Evolutionary conservation across 441 rosid species (phyloP).

Genomic region (Macaranga tanarius): DNA sequence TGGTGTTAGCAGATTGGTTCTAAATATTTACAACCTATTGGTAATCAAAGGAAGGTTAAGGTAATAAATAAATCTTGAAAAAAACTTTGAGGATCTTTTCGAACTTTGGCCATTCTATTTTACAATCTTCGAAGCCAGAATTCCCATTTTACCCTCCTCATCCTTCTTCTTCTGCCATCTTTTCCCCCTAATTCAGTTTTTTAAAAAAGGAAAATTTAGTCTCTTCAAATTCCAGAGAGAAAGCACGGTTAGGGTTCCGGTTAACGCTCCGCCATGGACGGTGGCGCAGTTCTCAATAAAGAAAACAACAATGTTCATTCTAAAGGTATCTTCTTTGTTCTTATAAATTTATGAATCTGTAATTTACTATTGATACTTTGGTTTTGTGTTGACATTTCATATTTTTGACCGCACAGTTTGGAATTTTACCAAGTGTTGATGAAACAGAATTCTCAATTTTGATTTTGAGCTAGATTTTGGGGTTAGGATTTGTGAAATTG

Average conservation of each 20-base stretch:
- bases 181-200: not conserved
- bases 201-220: not conserved
- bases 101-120: no score
- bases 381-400: not conserved
- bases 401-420: not conserved
- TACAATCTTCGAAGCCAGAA: not conserved
- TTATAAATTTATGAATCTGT: no score
- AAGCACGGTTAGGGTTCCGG: constrained; percentile 2
- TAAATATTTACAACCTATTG: no score
- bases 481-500: not conserved
- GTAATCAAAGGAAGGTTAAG: no score
- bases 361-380: no score
- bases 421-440: not conserved
- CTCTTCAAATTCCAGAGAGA: not conserved
- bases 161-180: not conserved
- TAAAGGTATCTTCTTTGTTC: constrained; percentile 23
- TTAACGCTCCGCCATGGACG: constrained; percentile 24
- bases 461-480: not conserved
- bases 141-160: not conserved
- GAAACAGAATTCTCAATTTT: not conserved
- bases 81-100: no score
- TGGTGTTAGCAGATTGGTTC: no score
- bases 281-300: not conserved
- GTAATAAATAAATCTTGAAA: no score
- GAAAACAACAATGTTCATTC: constrained; percentile 12